Base-by-base conservation (phyloP, 306 rosid genomes). In the Sesbania bispinosa region DNA sequence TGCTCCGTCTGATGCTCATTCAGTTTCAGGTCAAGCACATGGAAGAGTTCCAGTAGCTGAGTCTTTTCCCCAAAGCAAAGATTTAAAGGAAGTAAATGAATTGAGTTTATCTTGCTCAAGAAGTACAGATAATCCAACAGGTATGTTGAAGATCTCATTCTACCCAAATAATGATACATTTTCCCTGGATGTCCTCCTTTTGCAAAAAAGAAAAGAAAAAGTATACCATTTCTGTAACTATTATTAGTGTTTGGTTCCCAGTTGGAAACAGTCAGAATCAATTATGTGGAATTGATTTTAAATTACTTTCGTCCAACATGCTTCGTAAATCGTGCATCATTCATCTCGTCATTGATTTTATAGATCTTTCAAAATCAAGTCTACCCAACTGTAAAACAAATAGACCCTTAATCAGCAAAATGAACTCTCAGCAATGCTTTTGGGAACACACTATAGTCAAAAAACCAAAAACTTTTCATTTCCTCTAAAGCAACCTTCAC, bases 41-140 rank as follows among this genome's bases (percentile, higher is more conserved):
- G 88, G 81, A 45, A 84, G 83, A 60, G 78, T 19, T 77, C 84
- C 72, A 19, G 42, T 55, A 18, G 27, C 36, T 7, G 91, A 87
- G 66, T 71, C 81, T 63, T 82, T 85, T 74, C 80, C 93, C 39
- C 88, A 77, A 64, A 85, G 79, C 76, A 85, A 77, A 80, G 98
- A 82, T 79, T 79, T 86, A 19, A 81, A 72, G 67, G 96, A 85
- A 72, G 83, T 85, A 6, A 81, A 38, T 32, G 83, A 75, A 24
- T 15, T 55, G 48, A 81, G 63, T 73, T 58, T 55, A 30, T 53
- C 84, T 51, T 79, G 63, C 77, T 63, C 89, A 1, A 60, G 48
- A 68, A 54, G 67, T 77, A 52, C 69, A 1, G 93, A 85, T 38
- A 86, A 83, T 45, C 67, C 74, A 2, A 54, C 96, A 82, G 96